Conservation (phyloP, 2,329 filamentous ascomycete species). For the Pleochaeta shiraiana region DNA sequence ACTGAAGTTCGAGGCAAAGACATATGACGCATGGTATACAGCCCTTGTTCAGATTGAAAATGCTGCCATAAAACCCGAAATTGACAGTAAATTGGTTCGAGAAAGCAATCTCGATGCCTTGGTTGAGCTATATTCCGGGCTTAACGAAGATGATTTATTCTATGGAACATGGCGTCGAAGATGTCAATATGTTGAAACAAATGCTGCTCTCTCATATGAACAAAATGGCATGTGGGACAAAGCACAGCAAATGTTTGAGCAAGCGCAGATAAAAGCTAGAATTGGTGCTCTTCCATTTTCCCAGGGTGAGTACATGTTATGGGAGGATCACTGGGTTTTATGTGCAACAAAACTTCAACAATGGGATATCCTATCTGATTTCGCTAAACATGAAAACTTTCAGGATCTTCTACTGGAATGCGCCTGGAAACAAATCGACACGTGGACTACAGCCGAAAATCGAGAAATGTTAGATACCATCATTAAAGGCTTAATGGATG, state of each 20-base stretch:
- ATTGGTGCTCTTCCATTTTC: conserved; percentile 95
- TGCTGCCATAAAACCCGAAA: conserved; percentile 52
- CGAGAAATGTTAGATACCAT: conserved; percentile 78
- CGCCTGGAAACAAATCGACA: conserved; percentile 87
- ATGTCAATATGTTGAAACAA: conserved; percentile 94
- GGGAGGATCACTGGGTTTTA: conserved; percentile 98
- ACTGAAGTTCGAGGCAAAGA: conserved; percentile 83
- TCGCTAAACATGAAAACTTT: conserved; percentile 97
- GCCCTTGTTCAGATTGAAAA: conserved; percentile 79
- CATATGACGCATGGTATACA: conserved; percentile 96
- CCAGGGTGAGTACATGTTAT: conserved; percentile 93
- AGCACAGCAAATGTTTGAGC: conserved; percentile 90
- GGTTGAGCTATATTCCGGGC: conserved; percentile 72
- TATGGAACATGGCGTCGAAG: conserved; percentile 92
- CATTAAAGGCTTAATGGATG: conserved; percentile 95
- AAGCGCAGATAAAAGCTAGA: conserved; percentile 88
- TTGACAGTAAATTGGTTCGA: conserved; percentile 63
- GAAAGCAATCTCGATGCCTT: conserved; percentile 94
- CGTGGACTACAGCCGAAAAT: conserved; percentile 73
- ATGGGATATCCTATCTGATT: conserved; percentile 95
- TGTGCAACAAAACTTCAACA: conserved; percentile 97
- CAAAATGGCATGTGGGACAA: conserved; percentile 99
- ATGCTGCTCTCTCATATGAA: conserved; percentile 90
- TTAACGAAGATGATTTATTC: conserved; percentile 93
- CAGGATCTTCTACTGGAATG: conserved; percentile 91